phyloP scores from a whole-genome alignment of 225 moss, liverwort and hornwort species.

The Ulota crispa region DNA sequence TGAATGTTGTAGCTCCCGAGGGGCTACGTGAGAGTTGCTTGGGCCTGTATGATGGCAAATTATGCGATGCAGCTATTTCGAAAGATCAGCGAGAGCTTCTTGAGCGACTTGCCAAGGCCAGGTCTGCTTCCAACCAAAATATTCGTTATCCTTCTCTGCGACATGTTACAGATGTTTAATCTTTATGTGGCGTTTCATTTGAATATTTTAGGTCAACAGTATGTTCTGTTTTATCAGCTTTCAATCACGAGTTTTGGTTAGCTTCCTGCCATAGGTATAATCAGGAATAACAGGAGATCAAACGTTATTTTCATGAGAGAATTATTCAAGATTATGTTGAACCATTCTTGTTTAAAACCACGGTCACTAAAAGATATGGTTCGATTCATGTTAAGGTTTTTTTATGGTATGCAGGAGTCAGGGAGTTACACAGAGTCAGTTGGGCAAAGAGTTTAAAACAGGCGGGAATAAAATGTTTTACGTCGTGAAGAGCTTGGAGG shows the following conservation, averaged over 20 bases:
- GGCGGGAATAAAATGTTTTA: conserved; percentile 97
- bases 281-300: background rate
- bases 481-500: conserved; percentile 83
- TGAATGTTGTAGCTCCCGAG: conserved; percentile 78
- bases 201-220: background rate
- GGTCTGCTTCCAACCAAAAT: conserved; percentile 48
- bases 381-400: background rate
- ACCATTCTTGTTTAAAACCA: background rate
- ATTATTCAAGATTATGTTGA: background rate
- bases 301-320: background rate
- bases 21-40: conserved; percentile 82
- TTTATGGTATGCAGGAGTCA: conserved; percentile 54
- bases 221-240: background rate
- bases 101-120: conserved; percentile 91
- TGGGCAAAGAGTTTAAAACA: conserved; percentile 89
- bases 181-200: conserved; percentile 13
- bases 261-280: background rate
- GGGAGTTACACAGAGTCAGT: conserved; percentile 95
- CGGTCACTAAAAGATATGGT: background rate
- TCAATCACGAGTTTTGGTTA: background rate
- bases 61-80: conserved; percentile 87
- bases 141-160: background rate
- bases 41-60: conserved; percentile 87
- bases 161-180: background rate
- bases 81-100: conserved; percentile 82